Evolutionary conservation across 1,284 basidiomycete genomes (phyloP), one percentile per base, ranked within the genome.

Genomic region (Austroboletus niveus): DNA sequence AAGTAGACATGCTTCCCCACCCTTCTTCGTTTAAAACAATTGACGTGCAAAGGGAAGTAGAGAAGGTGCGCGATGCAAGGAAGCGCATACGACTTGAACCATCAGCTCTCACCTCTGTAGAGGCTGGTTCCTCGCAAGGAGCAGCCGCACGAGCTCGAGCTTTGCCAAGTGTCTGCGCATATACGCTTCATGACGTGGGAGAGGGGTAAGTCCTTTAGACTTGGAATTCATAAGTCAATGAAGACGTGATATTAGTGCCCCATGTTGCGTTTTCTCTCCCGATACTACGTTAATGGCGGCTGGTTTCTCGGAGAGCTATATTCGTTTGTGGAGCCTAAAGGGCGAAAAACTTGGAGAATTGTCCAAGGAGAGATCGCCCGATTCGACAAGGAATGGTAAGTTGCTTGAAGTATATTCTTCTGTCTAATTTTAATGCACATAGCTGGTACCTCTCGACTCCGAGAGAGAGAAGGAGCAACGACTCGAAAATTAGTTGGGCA

Each of bases 401-500:
- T 48, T 43, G 14, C 27, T 24, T 44, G 14, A 41, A 17, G 32
- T 42, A n/a, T 32, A 27, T n/a, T 3, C 34, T 30, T 44, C 30
- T 9, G 39, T 48, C 45, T 52, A n/a, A 57, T 42, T 20, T 38
- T 41, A 39, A 52, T 51, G 6, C 39, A 42, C 55, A 38, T 34
- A 92, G 90, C 75, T 43, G 62, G 77, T 24, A 69, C 89, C 14
- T 77, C 77, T 29, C 84, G 84, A 65, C 77, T 88, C 20, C 78
- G 81, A 58, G 89, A 94, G 68, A 92, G 87, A 66, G 87, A 87
- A 51, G 90, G 87, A 2, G 78, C 81, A 24, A 84, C 87, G 1
- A 92, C 94, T 27, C 87, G 95, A 34, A 98, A 98, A 72, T 80
- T 99, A 12, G 87, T 99, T 48, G 97, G 94, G 2, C 97, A 99